Percentiles rank a stretch among this genome's conserved stretches.
Conservation (phyloP, 768 basidiomycete species). For the Suillus sp. region DNA sequence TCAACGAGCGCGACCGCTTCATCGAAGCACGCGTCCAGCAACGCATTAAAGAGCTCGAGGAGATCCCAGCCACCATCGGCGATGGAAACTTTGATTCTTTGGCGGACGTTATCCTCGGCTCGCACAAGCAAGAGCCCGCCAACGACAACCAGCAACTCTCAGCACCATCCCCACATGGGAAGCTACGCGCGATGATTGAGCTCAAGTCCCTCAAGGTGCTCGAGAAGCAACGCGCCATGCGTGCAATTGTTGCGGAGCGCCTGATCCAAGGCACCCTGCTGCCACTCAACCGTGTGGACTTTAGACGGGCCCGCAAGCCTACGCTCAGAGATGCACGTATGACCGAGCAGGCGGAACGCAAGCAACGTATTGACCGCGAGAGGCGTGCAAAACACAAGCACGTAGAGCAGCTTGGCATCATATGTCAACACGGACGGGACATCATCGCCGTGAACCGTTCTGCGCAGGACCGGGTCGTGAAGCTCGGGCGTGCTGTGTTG, state of each 20-base stretch:
- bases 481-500: slow-evolving; percentile 77
- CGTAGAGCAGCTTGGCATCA: slow-evolving; percentile 87
- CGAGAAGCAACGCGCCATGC: slow-evolving; percentile 87
- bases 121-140: slow-evolving; percentile 21
- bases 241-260: slow-evolving; percentile 83
- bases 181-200: slow-evolving; percentile 89
- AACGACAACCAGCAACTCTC: slow-evolving; percentile 18
- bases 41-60: slow-evolving; percentile 84
- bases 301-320: slow-evolving; percentile 84
- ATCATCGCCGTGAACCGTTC: slow-evolving; percentile 68
- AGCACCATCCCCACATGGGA: slow-evolving; percentile 62
- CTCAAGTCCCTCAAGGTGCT: slow-evolving; percentile 86
- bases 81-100: slow-evolving; percentile 67
- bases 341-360: slow-evolving; percentile 88
- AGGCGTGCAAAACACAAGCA: slow-evolving; percentile 95
- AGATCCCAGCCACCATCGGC: slow-evolving; percentile 76
- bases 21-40: slow-evolving; percentile 89
- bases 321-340: slow-evolving; percentile 85
- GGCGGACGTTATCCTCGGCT: slow-evolving; percentile 38
- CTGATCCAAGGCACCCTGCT: slow-evolving; percentile 87
- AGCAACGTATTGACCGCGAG: slow-evolving; percentile 91
- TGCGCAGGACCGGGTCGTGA: slow-evolving; percentile 57
- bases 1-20: slow-evolving; percentile 90
- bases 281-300: slow-evolving; percentile 89
- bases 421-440: slow-evolving; percentile 81